Percentiles rank a stretch among this genome's conserved stretches.
These are phyloP conservation scores for Metschnikowia baotianmanensis DNA, from an alignment of 805 yeast genomes.

Conservation along the genomic window DNA sequence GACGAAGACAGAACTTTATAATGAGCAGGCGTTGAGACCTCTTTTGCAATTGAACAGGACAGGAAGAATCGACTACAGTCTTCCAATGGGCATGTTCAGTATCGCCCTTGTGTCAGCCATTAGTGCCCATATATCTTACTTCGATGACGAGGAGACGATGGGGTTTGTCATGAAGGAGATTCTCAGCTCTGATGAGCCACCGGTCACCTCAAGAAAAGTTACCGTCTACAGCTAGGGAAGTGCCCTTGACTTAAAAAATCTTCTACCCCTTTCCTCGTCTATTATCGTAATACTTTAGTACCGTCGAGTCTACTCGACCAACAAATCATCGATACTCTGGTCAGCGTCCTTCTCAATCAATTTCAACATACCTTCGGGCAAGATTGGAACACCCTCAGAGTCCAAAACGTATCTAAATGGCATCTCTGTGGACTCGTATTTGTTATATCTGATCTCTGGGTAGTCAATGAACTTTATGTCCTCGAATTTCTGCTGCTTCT, in stretches of 20 bases:
- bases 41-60: slow-evolving; percentile 56
- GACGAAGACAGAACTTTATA: slow-evolving; percentile 26
- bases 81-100: slow-evolving; percentile 78
- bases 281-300: neutral
- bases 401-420: slow-evolving; percentile 89
- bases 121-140: slow-evolving; percentile 84
- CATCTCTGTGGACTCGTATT: slow-evolving; percentile 94
- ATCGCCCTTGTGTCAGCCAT: slow-evolving; percentile 76
- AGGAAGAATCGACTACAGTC: slow-evolving; percentile 79
- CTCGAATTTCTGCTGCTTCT: slow-evolving; percentile 55
- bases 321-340: slow-evolving; percentile 72
- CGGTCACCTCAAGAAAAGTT: slow-evolving; percentile 30
- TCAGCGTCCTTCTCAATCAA: slow-evolving; percentile 84
- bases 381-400: slow-evolving; percentile 63
- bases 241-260: neutral
- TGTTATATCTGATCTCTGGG: slow-evolving; percentile 87
- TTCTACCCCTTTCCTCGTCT: neutral
- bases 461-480: slow-evolving; percentile 84
- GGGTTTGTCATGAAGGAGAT: slow-evolving; percentile 70
- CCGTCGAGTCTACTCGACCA: slow-evolving; percentile 32
- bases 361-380: slow-evolving; percentile 89
- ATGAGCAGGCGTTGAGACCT: slow-evolving; percentile 27
- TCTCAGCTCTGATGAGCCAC: slow-evolving; percentile 22
- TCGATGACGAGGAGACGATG: slow-evolving; percentile 83
- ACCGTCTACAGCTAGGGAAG: slow-evolving; percentile 18